Base-by-base conservation (phyloP, 2,329 filamentous ascomycete genomes). In the Cladosporium sp. region DNA sequence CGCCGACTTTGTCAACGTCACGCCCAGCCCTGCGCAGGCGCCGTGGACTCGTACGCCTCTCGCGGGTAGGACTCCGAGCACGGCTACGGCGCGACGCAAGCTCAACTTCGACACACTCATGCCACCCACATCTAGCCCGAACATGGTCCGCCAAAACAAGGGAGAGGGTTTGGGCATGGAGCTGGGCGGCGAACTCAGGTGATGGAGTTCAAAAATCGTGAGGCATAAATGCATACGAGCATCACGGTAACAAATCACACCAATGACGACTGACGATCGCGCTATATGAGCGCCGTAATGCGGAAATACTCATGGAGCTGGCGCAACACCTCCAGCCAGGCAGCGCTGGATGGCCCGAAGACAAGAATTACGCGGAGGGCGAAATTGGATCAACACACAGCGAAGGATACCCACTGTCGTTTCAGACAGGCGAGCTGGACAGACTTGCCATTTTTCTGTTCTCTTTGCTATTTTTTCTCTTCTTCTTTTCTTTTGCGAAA, bases 1-100 rank as follows among this genome's bases (percentile, higher is more conserved):
- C 72, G 83, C 90, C 49, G 93, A 98, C 67, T 98, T 95, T 71
- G 86, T 97, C 67, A 96, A 97, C 72, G 92, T 97, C 68, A 95
- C 93, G 6, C 93, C 93, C 0, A 95, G 89, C 65, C 93, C 93
- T 16, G 93, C 89, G 22, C 93, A 96, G 73, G 89, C 84, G 61
- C 80, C 84, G 9, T 96, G 90, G 87, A 73, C 72, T 32, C 75
- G 79, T 32, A 84, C 82, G 33, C 82, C 82, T 14, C 74, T 72
- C 13, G 72, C 74, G 7, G 66, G 68, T 14, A 89, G 86, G 68
- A 95, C 90, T 0, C 90, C 89, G 9, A 72, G 82, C 9, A 77
- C 81, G 28, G 75, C 75, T 53, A 81, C 86, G 43, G 80, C 87
- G n/a, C 77, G 88, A 63, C 81, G 87, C 66, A 79, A 84, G 57